Base-by-base conservation (phyloP, 163 green algal species). In the Scenedesmus sp. region DNA sequence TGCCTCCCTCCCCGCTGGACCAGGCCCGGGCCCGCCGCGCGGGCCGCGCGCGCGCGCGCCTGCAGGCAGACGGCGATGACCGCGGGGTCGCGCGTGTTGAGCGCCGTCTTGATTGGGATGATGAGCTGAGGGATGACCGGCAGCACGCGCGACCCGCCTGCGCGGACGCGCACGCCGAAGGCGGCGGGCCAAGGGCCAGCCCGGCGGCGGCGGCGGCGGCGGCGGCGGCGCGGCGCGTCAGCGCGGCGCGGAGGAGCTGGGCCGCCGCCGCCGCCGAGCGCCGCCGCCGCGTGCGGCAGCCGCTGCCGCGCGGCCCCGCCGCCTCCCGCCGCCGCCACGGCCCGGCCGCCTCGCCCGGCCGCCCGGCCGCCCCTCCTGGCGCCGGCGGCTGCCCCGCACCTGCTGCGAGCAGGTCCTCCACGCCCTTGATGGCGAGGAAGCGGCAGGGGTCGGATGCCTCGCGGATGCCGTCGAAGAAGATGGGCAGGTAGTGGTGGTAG, bases 401-500 rank as follows among this genome's bases (percentile, higher is more conserved):
- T 76, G 74, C 71, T 57, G 80, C 82, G 54, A 96, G 85, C 89
- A 97, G 91, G 66, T 96, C 92, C 86, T 96, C 92, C 53, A 94
- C 90, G 28, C 92, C 93, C 82, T 93, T 93, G 53, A 94, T 87
- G n/a, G 91, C 86, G 57, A 95, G 75, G 85, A 96, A 96, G 29
- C 86, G 78, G 83, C 91, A 94, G 13, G 91, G 91, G 56, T 96
- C 89, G 20, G 95, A 88, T 53, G 89, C 95, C 67, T 97, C 93
- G 2, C 92, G 87, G 73, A 97, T 93, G 71, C 93, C 93, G 74
- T 97, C 92, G 66, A 97, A 96, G 85, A 97, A 97, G 81, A 97
- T 96, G 63, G 93, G 93, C 47, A 97, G 88, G 84, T 97, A 97
- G 81, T 96, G 90, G 78, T 96, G 92, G 86, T 96, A 97, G 84